These are phyloP conservation scores for Podospora pseudocomata DNA, from an alignment of 495 filamentous ascomycete species.

Conservation along the genomic window DNA sequence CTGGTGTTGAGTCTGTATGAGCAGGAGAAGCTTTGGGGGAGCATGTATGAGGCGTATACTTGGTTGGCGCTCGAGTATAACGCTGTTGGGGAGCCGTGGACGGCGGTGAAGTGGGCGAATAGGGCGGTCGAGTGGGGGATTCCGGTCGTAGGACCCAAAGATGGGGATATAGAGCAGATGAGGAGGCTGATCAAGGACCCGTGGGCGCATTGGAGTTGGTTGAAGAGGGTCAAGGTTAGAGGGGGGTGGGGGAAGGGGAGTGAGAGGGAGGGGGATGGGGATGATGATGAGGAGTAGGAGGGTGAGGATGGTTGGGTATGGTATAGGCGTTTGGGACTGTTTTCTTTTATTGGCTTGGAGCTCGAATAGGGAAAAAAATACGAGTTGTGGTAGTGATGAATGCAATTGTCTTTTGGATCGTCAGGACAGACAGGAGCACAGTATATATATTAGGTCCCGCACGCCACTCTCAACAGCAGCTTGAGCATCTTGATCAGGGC, in stretches of 20 bases:
- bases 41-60: constrained; percentile 37
- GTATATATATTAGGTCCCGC: neutral
- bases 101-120: constrained; percentile 35
- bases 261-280: constrained; percentile 16
- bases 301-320: neutral
- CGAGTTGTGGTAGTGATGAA: neutral
- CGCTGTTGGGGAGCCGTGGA: constrained; percentile 36
- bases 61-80: constrained; percentile 41
- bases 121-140: constrained; percentile 35
- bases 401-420: neutral
- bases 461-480: neutral
- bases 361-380: neutral
- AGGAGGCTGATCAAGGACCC: constrained; percentile 28
- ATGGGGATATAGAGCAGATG: constrained; percentile 34
- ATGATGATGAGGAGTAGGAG: constrained; percentile 4
- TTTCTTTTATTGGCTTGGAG: neutral
- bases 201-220: constrained; percentile 38
- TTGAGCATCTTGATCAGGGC: neutral
- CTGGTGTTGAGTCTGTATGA: constrained; percentile 36
- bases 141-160: constrained; percentile 34
- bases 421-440: neutral
- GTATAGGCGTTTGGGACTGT: neutral
- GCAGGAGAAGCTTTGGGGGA: constrained; percentile 36
- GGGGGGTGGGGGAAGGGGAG: constrained; percentile 23
- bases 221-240: constrained; percentile 21